Evolutionary conservation across 768 basidiomycete species (phyloP).

Genomic region (Zangia roseola): DNA sequence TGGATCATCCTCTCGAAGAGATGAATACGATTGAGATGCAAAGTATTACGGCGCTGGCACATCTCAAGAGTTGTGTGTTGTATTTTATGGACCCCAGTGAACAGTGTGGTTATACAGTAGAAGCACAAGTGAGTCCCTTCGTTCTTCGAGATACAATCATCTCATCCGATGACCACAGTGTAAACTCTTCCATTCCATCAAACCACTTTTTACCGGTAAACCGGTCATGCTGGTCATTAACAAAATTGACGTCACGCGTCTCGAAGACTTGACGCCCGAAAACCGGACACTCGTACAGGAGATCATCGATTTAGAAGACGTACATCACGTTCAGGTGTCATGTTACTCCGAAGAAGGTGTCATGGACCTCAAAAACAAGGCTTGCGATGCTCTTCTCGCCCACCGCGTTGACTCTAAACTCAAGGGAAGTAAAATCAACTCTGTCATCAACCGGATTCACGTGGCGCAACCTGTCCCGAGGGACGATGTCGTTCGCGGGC

Average conservation of each 20-base stretch:
- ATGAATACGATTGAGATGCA: slow-evolving; percentile 99
- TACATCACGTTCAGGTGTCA: slow-evolving; percentile 80
- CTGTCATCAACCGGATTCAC: slow-evolving; percentile 92
- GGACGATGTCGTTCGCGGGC: slow-evolving; percentile 83
- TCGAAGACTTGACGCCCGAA: slow-evolving; percentile 79
- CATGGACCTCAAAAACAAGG: slow-evolving; percentile 92
- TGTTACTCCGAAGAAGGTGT: slow-evolving; percentile 98
- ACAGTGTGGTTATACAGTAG: slow-evolving; percentile 96
- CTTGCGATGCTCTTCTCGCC: slow-evolving; percentile 93
- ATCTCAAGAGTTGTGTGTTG: slow-evolving; percentile 88
- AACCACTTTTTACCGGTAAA: slow-evolving; percentile 93
- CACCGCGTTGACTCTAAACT: slow-evolving; percentile 94
- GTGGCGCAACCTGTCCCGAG: slow-evolving; percentile 89
- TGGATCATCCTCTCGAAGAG: slow-evolving; percentile 97
- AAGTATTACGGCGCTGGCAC: slow-evolving; percentile 96
- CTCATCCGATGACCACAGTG: slow-evolving; percentile 50
- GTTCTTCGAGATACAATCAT: not conserved
- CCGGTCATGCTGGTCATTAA: slow-evolving; percentile 94
- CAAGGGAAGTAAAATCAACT: slow-evolving; percentile 90
- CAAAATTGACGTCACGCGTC: slow-evolving; percentile 92
- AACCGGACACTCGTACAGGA: slow-evolving; percentile 81
- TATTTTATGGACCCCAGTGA: slow-evolving; percentile 99
- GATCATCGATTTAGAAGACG: slow-evolving; percentile 73
- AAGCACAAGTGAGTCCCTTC: slow-evolving; percentile 74
- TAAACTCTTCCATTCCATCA: slow-evolving; percentile 99